Evolutionary conservation across 257 asterid species (phyloP).

Genomic region (Solanum medicagineum): DNA sequence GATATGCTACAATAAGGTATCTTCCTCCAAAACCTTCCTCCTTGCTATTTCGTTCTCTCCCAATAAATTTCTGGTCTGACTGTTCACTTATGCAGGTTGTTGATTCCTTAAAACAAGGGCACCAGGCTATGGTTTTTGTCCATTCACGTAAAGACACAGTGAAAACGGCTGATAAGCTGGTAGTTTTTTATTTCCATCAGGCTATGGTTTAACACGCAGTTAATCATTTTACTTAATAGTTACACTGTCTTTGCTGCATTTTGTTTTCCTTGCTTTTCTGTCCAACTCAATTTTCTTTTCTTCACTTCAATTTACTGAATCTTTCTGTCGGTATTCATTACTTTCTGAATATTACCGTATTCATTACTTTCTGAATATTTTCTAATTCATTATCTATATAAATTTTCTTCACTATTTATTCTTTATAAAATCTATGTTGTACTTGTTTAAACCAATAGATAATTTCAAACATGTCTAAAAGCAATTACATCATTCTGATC

Average conservation of each 20-base stretch:
- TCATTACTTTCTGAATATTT: background rate
- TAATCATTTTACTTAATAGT: background rate
- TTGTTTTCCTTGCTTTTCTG: background rate
- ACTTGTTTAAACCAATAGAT: background rate
- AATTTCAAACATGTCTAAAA: background rate
- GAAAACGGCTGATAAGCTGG: conserved; percentile 91
- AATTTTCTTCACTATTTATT: background rate
- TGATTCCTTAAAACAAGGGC: conserved; percentile 81
- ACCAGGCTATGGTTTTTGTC: conserved; percentile 97
- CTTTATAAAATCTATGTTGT: background rate
- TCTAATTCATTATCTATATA: background rate
- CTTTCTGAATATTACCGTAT: background rate
- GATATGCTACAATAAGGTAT: conserved; percentile 86
- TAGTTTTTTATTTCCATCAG: conserved; percentile 15
- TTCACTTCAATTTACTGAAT: background rate
- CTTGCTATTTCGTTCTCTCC: background rate
- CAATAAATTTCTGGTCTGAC: background rate
- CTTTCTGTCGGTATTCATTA: background rate
- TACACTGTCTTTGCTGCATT: background rate
- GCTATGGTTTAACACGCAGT: background rate
- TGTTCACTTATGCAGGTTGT: conserved; percentile 39
- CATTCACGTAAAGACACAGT: conserved; percentile 97
- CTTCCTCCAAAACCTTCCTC: background rate
- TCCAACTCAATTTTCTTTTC: background rate
- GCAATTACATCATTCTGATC: background rate